Evolutionary conservation across 106 monocot genomes (phyloP).

Genomic region (Acanthochlamys bracteata): DNA sequence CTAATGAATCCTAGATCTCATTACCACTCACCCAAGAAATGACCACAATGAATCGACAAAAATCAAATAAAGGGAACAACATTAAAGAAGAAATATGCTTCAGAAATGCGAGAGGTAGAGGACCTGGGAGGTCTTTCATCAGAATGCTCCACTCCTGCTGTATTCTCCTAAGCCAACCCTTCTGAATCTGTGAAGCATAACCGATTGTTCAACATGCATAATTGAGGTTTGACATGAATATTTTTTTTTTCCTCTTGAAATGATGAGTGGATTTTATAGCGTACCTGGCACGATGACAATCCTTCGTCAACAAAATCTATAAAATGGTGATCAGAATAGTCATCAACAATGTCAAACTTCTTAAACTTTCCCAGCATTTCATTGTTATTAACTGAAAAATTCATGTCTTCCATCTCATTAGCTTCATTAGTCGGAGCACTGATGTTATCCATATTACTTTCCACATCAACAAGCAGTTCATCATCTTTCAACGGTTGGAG

Average conservation of each 20-base stretch:
- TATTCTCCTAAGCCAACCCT: conserved; percentile 70
- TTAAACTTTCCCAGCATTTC: conserved; percentile 28
- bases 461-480: conserved; percentile 13
- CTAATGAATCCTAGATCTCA: no score
- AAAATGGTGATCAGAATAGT: conserved; percentile 86
- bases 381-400: conserved; percentile 4
- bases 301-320: conserved; percentile 15
- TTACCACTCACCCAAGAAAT: no score
- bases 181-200: conserved; percentile 37
- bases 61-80: neutral
- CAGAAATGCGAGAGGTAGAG: neutral
- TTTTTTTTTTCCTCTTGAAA: neutral
- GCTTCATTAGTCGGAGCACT: conserved; percentile 13
- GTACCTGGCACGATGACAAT: conserved; percentile 25
- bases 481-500: conserved; percentile 18
- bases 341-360: conserved; percentile 60
- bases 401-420: conserved; percentile 5
- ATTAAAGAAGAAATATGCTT: neutral
- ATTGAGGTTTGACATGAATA: neutral
- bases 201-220: neutral
- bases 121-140: conserved; percentile 77
- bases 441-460: conserved; percentile 2
- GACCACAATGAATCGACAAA: neutral
- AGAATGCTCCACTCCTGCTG: conserved; percentile 84
- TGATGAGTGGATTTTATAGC: neutral